Percentiles rank a stretch among this genome's conserved stretches.
Evolutionary conservation across 192 early-diverging fungal genomes (phyloP).

Genomic region (Linnemannia exigua): DNA sequence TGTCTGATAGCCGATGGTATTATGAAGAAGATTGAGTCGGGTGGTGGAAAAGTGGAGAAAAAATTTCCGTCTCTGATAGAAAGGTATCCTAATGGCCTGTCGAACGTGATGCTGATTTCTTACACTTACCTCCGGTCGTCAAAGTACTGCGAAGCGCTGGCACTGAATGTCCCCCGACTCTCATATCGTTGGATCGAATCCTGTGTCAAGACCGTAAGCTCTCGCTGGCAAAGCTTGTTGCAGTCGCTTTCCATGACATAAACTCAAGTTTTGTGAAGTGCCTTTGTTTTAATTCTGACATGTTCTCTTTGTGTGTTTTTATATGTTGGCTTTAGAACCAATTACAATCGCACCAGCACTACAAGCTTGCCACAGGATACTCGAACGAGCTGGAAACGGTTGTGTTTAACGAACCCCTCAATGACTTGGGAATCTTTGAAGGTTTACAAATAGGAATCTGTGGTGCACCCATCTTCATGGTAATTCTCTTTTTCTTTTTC

Average conservation of each 20-base stretch:
- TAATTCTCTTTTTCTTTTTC: not conserved
- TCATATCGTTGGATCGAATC: conserved; percentile 39
- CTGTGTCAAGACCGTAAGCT: conserved; percentile 27
- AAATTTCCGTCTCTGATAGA: conserved; percentile 16
- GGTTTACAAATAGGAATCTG: conserved; percentile 30
- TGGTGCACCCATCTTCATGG: conserved; percentile 2
- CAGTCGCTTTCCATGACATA: no score
- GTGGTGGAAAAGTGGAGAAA: conserved; percentile 14
- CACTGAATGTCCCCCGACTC: conserved; percentile 29
- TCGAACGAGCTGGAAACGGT: conserved; percentile 30
- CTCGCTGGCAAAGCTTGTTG: not conserved
- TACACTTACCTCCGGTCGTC: not conserved
- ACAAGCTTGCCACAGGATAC: conserved; percentile 26
- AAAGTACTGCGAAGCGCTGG: conserved; percentile 36
- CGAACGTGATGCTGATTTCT: conserved; percentile 30
- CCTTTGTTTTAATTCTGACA: not conserved
- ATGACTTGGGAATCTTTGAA: conserved; percentile 27
- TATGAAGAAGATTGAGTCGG: conserved; percentile 9
- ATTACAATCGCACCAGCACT: conserved; percentile 13
- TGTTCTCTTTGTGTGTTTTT: not conserved
- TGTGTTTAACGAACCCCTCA: conserved; percentile 16
- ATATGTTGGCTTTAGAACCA: conserved; percentile 10
- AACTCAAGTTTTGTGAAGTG: not conserved
- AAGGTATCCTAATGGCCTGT: not conserved
- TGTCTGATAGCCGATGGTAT: not conserved